phyloP scores from a whole-genome alignment of 2,329 filamentous ascomycete species.

The Fusarium xylarioides region DNA sequence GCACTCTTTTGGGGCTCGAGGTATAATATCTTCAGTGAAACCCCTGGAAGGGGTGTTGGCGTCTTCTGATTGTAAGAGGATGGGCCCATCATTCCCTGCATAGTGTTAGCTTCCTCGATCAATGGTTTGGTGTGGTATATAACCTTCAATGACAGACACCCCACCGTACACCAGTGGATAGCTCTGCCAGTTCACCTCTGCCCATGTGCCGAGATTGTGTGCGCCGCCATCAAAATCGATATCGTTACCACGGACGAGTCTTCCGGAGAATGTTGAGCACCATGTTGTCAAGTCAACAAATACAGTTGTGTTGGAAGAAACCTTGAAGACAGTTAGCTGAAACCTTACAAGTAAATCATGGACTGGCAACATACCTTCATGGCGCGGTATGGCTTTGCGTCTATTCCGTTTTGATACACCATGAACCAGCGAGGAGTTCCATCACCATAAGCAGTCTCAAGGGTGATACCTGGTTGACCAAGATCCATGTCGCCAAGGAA shows the following conservation, averaged over 20 bases:
- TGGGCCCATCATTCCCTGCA: slow-evolving; percentile 28
- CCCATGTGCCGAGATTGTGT: slow-evolving; percentile 36
- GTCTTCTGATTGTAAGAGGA: slow-evolving; percentile 26
- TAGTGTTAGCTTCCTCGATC: neutral
- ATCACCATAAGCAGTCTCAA: slow-evolving; percentile 10
- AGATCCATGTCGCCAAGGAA: slow-evolving; percentile 27
- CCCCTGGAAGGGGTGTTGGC: slow-evolving; percentile 11
- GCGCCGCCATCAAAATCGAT: slow-evolving; percentile 18
- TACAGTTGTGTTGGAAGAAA: slow-evolving; percentile 25
- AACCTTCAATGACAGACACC: slow-evolving; percentile 35
- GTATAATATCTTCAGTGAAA: slow-evolving; percentile 16
- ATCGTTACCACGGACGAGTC: slow-evolving; percentile 27
- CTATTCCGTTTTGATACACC: slow-evolving; percentile 33
- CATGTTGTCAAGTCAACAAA: slow-evolving; percentile 24
- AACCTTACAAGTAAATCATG: neutral
- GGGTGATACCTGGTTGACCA: slow-evolving; percentile 25
- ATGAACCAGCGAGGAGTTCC: slow-evolving; percentile 27
- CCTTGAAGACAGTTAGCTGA: neutral
- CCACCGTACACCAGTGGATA: slow-evolving; percentile 28
- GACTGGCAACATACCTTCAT: slow-evolving; percentile 9
- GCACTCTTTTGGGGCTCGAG: slow-evolving; percentile 18
- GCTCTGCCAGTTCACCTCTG: slow-evolving; percentile 25
- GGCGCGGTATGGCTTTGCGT: slow-evolving; percentile 34
- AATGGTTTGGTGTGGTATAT: too few species aligned
- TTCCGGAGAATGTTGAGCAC: slow-evolving; percentile 24